phyloP scores from a whole-genome alignment of 2,329 filamentous ascomycete species.

The Trichoderma simmonsii region DNA sequence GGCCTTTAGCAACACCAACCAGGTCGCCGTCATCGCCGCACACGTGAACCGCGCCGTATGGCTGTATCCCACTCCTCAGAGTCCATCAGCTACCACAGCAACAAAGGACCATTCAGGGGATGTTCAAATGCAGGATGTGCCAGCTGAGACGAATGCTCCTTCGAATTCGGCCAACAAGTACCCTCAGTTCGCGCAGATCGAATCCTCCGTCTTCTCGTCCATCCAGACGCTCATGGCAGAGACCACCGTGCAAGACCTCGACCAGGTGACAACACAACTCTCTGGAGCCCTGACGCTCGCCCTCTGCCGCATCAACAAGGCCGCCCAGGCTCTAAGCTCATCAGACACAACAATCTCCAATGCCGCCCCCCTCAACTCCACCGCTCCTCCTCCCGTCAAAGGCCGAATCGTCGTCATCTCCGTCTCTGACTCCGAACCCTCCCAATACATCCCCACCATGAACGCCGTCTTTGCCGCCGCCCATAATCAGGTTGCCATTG shows the following conservation, averaged over 20 bases:
- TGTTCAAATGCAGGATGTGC: slow-evolving; percentile 54
- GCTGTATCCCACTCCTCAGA: slow-evolving; percentile 68
- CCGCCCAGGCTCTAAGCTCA: slow-evolving; percentile 61
- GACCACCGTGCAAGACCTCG: slow-evolving; percentile 63
- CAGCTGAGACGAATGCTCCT: slow-evolving; percentile 35
- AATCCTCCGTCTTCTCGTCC: slow-evolving; percentile 72
- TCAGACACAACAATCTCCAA: slow-evolving; percentile 30
- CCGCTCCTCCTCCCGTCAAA: slow-evolving; percentile 33
- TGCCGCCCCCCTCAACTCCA: slow-evolving; percentile 24
- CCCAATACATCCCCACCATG: slow-evolving; percentile 98
- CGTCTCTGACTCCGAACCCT: slow-evolving; percentile 78
- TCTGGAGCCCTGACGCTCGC: slow-evolving; percentile 88
- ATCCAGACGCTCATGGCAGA: slow-evolving; percentile 68
- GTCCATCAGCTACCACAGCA: slow-evolving; percentile 19
- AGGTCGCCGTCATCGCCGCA: slow-evolving; percentile 86
- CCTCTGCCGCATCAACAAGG: slow-evolving; percentile 86
- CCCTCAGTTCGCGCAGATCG: slow-evolving; percentile 83
- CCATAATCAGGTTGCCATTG: slow-evolving; percentile 81
- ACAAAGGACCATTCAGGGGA: slow-evolving; percentile 45
- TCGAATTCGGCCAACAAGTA: slow-evolving; percentile 75
- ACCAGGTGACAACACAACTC: slow-evolving; percentile 79
- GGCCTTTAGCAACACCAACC: slow-evolving; percentile 88
- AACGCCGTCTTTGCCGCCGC: slow-evolving; percentile 96
- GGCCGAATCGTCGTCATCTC: slow-evolving; percentile 82
- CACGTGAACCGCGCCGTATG: slow-evolving; percentile 84